These are phyloP conservation scores for Beauveria australis DNA, from an alignment of 2,329 filamentous ascomycete species.

Conservation along the genomic window DNA sequence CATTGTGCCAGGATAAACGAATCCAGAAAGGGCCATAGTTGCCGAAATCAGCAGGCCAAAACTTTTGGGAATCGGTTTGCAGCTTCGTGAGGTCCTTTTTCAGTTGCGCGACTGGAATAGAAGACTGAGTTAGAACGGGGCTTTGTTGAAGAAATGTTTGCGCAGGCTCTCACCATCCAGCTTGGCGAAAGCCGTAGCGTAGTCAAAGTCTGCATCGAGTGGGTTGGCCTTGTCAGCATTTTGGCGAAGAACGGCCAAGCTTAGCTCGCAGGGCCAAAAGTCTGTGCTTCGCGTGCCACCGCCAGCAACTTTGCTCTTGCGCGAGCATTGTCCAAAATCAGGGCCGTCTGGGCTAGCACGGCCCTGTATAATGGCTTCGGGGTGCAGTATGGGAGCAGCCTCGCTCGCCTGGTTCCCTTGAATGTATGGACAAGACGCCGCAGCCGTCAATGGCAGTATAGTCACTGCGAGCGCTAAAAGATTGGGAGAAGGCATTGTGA, in stretches of 20 bases:
- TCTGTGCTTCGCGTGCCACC: slow-evolving; percentile 60
- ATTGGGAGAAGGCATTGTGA: neutral
- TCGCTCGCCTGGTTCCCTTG: slow-evolving; percentile 5
- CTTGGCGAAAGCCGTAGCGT: slow-evolving; percentile 62
- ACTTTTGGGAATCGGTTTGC: slow-evolving; percentile 72
- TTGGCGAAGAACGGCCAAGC: slow-evolving; percentile 65
- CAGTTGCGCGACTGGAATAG: slow-evolving; percentile 45
- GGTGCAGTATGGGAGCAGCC: neutral
- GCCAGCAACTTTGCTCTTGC: slow-evolving; percentile 37
- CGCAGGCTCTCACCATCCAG: slow-evolving; percentile 31
- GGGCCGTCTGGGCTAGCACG: neutral
- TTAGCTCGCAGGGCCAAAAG: slow-evolving; percentile 67
- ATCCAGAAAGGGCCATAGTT: slow-evolving; percentile 76
- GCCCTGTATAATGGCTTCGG: slow-evolving; percentile 4
- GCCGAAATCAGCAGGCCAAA: slow-evolving; percentile 76
- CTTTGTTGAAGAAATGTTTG: neutral
- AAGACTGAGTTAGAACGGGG: neutral
- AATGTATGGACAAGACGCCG: slow-evolving; percentile 8
- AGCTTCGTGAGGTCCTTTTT: slow-evolving; percentile 64
- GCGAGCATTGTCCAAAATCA: slow-evolving; percentile 9
- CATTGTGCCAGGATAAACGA: slow-evolving; percentile 74
- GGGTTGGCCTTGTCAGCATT: slow-evolving; percentile 58
- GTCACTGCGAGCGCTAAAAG: slow-evolving; percentile 7
- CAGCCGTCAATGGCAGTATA: neutral
- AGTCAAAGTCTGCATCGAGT: slow-evolving; percentile 59